Evolutionary conservation across 768 basidiomycete species (phyloP), one percentile per base, ranked within the genome.

Genomic region (Tulasnella sp.): DNA sequence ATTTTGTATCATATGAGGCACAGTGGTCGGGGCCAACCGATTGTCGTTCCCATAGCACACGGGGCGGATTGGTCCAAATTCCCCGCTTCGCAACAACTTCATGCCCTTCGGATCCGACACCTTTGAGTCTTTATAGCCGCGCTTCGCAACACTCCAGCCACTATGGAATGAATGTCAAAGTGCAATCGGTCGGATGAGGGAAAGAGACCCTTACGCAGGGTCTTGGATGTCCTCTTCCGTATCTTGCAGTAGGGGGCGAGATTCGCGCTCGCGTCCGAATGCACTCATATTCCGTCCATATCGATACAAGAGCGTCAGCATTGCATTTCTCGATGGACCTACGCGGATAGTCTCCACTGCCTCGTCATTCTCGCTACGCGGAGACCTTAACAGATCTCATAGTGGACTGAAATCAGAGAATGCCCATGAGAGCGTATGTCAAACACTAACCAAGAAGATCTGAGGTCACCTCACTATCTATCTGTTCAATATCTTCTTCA

Each of bases 41-140:
- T 43, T 26, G 7, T 38, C 34, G 15, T 38, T 15, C 15, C 15
- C 34, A 38, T 74, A 71, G 74, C 13, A 76, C 67, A 67, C 83
- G 83, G 56, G 74, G 70, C 34, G 74, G 32, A 88, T 74, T 60
- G 79, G 72, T 17, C 90, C 90, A 70, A 92, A 95, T 55, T 92
- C 86, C 48, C 91, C 91, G 64, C 82, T 77, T 64, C 78, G 78
- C 9, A 89, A 75, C 11, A 95, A 75, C 43, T 79, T 74, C 15
- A 82, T 66, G 2, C 91, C 91, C 30, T 72, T 75, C 52, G 78
- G 65, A 69, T 84, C 79, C 4, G 88, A 85, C 60, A 84, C 78
- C 19, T 70, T 80, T 23, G 23, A 50, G 23, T 49, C 43, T 51
- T 24, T 24, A 53, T 26, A 60, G 32, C 42, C 62, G 23, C 53